Evolutionary conservation across 2,329 filamentous ascomycete genomes (phyloP).

Genomic region (Xylaria polymorpha): DNA sequence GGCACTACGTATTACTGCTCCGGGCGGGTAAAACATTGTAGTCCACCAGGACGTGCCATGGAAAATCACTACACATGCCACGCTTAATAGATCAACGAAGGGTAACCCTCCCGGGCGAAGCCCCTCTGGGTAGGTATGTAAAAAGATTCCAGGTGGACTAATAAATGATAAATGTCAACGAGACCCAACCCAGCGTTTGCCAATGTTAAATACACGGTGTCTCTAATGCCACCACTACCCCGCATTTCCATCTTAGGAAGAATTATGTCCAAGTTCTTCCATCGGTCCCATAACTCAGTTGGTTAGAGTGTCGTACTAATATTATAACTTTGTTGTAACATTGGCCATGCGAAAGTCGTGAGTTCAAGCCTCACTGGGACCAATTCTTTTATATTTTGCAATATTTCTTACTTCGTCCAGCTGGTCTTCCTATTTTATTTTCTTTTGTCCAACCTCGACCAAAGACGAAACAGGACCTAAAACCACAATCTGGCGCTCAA

Average conservation of each 20-base stretch:
- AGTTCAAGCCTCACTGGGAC: slow-evolving; percentile 32
- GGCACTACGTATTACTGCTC: no score
- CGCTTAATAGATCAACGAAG: no score
- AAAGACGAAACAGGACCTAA: background rate
- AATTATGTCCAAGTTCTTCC: background rate
- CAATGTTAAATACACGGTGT: background rate
- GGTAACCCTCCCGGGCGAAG: no score
- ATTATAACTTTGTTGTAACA: slow-evolving; percentile 19
- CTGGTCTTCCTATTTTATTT: background rate
- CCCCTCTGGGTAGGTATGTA: no score
- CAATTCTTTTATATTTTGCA: slow-evolving; percentile 5
- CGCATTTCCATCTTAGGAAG: background rate
- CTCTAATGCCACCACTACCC: background rate
- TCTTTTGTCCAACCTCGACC: no score
- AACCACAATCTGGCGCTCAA: background rate
- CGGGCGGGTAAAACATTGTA: no score
- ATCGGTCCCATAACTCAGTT: slow-evolving; percentile 26
- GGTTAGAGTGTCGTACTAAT: slow-evolving; percentile 35
- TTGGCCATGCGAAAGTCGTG: slow-evolving; percentile 27
- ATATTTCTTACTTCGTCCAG: background rate
- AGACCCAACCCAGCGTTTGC: background rate
- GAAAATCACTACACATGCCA: no score
- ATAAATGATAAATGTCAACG: background rate
- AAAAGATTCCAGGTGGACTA: no score
- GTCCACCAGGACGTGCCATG: no score